Percentiles rank a stretch among this genome's conserved stretches.
Evolutionary conservation across 139 green algal species (phyloP).

Genomic region (Ettlia oleoabundans): DNA sequence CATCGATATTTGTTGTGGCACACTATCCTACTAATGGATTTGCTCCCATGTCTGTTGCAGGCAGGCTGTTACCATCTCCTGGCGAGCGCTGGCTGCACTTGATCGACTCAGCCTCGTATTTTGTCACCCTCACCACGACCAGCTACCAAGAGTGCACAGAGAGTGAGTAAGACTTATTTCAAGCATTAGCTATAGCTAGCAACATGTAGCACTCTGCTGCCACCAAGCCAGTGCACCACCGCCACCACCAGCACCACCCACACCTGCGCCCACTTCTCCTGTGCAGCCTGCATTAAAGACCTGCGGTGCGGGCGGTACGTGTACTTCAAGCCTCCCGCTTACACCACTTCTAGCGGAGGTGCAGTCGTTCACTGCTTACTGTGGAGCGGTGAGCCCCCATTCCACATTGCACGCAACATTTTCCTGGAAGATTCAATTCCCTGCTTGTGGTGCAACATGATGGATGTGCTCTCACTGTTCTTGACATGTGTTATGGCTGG

Average conservation of each 20-base stretch:
- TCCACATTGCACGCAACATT: not conserved
- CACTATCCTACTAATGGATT: no score
- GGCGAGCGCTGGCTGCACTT: conserved; percentile 2
- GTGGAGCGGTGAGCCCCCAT: not conserved
- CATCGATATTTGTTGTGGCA: no score
- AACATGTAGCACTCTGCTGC: not conserved
- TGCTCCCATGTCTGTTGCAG: not conserved
- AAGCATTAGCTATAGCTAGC: not conserved
- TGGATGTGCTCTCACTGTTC: no score
- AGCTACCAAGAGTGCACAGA: not conserved
- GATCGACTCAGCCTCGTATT: not conserved
- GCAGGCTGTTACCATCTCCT: not conserved
- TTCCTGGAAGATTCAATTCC: not conserved
- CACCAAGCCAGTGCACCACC: no score
- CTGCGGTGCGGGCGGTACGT: not conserved
- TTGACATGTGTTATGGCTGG: no score
- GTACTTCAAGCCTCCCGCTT: not conserved
- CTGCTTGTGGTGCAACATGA: not conserved
- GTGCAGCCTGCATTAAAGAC: not conserved
- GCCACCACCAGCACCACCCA: no score
- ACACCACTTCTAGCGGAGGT: not conserved
- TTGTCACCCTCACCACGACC: not conserved
- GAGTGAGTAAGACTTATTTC: not conserved
- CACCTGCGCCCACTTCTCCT: not conserved
- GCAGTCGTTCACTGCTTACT: not conserved